Conservation (phyloP, 306 rosid species). For the Cicer bijugum region DNA sequence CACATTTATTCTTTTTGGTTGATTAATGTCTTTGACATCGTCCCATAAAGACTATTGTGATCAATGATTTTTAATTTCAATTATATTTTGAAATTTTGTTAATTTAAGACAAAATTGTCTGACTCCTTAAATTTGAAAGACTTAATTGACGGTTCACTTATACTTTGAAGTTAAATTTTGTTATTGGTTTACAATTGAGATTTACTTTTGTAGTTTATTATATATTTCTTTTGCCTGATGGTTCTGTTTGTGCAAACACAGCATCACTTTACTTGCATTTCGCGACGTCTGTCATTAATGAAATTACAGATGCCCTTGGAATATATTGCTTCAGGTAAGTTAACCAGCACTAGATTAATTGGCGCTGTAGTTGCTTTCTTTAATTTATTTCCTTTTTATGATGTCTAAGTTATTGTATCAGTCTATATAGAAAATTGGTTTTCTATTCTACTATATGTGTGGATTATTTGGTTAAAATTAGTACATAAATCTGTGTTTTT, state of each 20-base stretch:
- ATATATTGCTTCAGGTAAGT: slow-evolving; percentile 92
- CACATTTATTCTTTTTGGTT: background rate
- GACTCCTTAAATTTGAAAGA: background rate
- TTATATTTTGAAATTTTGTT: background rate
- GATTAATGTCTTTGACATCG: background rate
- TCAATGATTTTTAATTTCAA: background rate
- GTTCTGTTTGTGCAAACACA: slow-evolving; percentile 47
- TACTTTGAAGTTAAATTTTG: slow-evolving; percentile 5
- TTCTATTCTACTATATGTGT: slow-evolving; percentile 12
- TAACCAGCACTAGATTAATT: slow-evolving; percentile 21
- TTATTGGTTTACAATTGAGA: slow-evolving; percentile 25
- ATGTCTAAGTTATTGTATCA: slow-evolving; percentile 17
- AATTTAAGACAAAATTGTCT: background rate
- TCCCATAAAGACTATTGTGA: background rate
- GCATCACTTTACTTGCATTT: slow-evolving; percentile 80
- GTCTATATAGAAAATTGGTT: slow-evolving; percentile 1
- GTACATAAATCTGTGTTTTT: background rate
- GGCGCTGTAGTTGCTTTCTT: background rate
- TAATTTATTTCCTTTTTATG: slow-evolving; percentile 12
- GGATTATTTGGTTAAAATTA: slow-evolving; percentile 16
- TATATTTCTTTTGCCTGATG: slow-evolving; percentile 34
- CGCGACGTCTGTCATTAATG: slow-evolving; percentile 77
- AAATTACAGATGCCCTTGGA: slow-evolving; percentile 84
- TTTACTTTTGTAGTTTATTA: slow-evolving; percentile 4
- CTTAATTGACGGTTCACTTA: background rate